These are phyloP conservation scores for Stemphylium beticola DNA, from an alignment of 2,329 filamentous ascomycete species.

Conservation along the genomic window DNA sequence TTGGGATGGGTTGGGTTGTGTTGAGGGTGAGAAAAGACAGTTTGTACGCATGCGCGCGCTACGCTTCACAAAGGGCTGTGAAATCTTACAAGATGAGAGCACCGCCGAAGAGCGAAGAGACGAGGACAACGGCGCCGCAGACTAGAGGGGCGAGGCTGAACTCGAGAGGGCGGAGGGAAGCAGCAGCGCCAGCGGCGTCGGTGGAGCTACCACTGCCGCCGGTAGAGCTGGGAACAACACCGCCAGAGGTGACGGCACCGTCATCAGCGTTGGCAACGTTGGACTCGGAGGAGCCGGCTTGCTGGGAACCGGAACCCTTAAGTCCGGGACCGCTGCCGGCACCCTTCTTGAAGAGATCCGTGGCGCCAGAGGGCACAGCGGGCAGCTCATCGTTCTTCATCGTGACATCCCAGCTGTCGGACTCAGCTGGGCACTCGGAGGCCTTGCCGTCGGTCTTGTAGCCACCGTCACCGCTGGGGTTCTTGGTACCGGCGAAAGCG, in stretches of 20 bases:
- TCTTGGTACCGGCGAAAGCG: constrained; percentile 57
- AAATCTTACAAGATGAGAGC: constrained; percentile 48
- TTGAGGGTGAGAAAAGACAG: neutral
- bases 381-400: constrained; percentile 58
- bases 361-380: constrained; percentile 61
- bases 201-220: constrained; percentile 25
- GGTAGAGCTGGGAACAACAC: constrained; percentile 28
- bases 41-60: neutral
- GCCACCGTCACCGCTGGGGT: constrained; percentile 63
- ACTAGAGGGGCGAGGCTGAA: constrained; percentile 58
- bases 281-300: constrained; percentile 54
- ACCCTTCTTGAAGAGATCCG: constrained; percentile 63
- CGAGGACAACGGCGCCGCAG: constrained; percentile 58
- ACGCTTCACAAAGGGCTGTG: neutral
- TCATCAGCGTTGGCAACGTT: constrained; percentile 58
- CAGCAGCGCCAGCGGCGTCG: constrained; percentile 48
- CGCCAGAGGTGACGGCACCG: constrained; percentile 53
- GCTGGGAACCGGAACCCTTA: constrained; percentile 61
- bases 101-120: constrained; percentile 62
- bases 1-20: too few relatives aligned
- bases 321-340: constrained; percentile 65
- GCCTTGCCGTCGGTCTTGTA: constrained; percentile 62
- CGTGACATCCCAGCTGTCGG: constrained; percentile 63
- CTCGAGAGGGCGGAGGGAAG: constrained; percentile 52
- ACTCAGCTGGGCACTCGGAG: constrained; percentile 61